phyloP scores from a whole-genome alignment of 768 basidiomycete genomes.

The Phaffia australis region DNA sequence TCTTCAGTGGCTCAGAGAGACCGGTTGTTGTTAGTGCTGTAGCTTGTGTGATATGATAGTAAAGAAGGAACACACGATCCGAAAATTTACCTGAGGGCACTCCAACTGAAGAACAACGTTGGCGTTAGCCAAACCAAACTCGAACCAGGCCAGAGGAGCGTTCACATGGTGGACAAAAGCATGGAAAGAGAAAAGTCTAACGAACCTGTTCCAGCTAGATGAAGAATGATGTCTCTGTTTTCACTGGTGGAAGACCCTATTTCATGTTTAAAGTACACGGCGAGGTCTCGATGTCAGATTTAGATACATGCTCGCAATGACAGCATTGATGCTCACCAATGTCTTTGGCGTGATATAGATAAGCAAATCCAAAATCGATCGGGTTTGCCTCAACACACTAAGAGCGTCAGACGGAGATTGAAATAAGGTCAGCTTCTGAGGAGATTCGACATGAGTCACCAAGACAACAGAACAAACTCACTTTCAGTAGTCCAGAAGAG shows the following conservation, averaged over 20 bases:
- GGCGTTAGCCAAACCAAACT: too few species aligned
- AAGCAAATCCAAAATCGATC: constrained; percentile 13
- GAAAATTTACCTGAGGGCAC: too few species aligned
- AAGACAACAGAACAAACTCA: background rate
- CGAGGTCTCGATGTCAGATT: background rate
- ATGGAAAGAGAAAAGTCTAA: background rate
- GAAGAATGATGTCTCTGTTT: background rate
- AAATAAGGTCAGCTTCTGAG: too few species aligned
- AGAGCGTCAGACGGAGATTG: background rate
- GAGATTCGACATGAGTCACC: too few species aligned
- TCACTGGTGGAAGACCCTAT: background rate
- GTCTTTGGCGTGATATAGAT: constrained; percentile 14
- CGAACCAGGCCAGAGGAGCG: too few species aligned
- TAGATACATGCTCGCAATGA: background rate
- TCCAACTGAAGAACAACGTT: too few species aligned
- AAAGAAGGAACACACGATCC: too few species aligned
- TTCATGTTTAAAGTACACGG: background rate
- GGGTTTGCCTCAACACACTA: constrained; percentile 11
- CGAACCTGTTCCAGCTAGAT: background rate
- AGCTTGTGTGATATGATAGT: too few species aligned
- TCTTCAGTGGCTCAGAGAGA: too few species aligned
- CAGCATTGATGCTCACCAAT: background rate
- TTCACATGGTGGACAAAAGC: too few species aligned
- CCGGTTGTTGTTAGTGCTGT: too few species aligned
- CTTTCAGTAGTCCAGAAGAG: constrained; percentile 7